A percentile compares a stretch with the other conserved stretches of the same genome.
Evolutionary conservation across 495 filamentous ascomycete genomes (phyloP).

Genomic region (Tuber umbilicatum): DNA sequence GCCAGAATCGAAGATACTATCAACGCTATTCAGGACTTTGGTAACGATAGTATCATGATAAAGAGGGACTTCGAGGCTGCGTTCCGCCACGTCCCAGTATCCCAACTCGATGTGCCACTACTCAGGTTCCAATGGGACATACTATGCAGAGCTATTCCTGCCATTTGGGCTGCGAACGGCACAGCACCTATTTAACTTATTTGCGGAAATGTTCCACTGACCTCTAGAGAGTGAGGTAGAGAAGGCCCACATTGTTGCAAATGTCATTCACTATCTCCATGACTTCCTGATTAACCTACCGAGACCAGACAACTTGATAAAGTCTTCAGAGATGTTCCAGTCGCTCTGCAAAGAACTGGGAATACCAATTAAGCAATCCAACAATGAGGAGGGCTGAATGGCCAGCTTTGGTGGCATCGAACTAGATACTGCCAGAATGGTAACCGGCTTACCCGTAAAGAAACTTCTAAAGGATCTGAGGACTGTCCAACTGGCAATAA

Average conservation of each 20-base stretch:
- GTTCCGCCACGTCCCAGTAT: no score
- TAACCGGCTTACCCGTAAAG: neutral
- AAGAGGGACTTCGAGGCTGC: no score
- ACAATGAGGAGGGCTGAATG: neutral
- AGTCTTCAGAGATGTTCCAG: no score
- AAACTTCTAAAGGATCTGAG: neutral
- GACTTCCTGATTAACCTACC: constrained; percentile 15
- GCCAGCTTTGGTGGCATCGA: neutral
- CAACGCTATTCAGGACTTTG: no score
- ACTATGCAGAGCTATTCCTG: no score
- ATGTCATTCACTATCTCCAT: constrained; percentile 15
- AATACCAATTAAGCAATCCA: neutral
- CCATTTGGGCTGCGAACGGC: no score
- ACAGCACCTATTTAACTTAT: neutral
- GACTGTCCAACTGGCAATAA: neutral
- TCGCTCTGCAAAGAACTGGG: no score
- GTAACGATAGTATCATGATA: no score
- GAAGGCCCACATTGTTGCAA: neutral
- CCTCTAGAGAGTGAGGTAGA: neutral
- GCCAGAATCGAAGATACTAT: no score
- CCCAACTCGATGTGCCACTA: no score
- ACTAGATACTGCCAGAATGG: neutral
- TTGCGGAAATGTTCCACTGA: constrained; percentile 13
- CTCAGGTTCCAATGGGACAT: no score
- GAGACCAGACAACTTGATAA: no score